Conservation (phyloP, 768 basidiomycete species). For the Lanmaoa pseudosensibilis region DNA sequence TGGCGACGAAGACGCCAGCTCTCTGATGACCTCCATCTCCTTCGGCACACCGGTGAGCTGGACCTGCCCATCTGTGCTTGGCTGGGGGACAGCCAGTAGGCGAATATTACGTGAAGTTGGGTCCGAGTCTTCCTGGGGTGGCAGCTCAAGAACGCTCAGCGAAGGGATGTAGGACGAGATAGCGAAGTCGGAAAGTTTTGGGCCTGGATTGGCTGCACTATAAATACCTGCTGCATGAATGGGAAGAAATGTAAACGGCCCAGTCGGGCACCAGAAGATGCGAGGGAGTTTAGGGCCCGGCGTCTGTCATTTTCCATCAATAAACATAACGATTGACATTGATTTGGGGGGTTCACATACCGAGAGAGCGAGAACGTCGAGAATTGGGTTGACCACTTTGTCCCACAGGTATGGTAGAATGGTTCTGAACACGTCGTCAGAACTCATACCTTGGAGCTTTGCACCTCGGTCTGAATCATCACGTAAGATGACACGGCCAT, state of each 20-base stretch:
- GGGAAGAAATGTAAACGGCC: background rate
- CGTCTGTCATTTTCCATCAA: background rate
- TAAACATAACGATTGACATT: too few species aligned
- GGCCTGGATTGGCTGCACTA: background rate
- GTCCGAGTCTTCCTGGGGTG: background rate
- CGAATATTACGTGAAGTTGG: background rate
- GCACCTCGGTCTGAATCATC: background rate
- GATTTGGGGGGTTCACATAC: background rate
- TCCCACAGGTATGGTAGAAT: background rate
- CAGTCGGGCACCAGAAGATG: background rate
- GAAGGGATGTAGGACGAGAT: slow-evolving; percentile 30
- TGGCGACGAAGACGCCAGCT: background rate
- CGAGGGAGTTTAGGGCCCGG: background rate
- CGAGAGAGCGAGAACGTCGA: background rate
- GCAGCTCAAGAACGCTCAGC: slow-evolving; percentile 17
- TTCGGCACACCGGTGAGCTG: slow-evolving; percentile 3
- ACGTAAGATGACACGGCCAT: too few species aligned
- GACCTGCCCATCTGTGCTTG: slow-evolving; percentile 1
- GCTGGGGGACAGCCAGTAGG: slow-evolving; percentile 14
- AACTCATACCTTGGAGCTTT: background rate
- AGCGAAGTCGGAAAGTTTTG: background rate
- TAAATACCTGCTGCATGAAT: slow-evolving; percentile 2
- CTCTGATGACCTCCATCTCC: slow-evolving; percentile 22
- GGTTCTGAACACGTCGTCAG: background rate
- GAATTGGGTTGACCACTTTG: background rate